phyloP scores from a whole-genome alignment of 1,284 basidiomycete species.

The Megacollybia platyphylla region DNA sequence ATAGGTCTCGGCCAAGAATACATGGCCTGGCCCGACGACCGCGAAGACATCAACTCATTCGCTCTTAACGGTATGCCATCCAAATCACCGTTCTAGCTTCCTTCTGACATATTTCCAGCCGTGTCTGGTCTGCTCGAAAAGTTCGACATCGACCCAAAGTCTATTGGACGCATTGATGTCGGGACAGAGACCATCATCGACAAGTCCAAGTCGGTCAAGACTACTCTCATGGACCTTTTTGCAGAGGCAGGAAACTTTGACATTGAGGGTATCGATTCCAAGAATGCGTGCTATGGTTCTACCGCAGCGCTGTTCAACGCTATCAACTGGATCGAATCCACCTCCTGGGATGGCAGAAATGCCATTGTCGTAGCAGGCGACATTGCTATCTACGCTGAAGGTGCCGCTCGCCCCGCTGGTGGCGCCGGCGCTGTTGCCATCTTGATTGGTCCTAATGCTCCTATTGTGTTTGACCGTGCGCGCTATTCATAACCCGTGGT shows the following conservation, averaged over 20 bases:
- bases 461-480: conserved; percentile 90
- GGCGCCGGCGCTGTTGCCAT: conserved; percentile 95
- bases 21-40: conserved; percentile 97
- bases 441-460: conserved; percentile 93
- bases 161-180: conserved; percentile 94
- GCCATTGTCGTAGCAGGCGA: conserved; percentile 97
- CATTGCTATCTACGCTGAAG: conserved; percentile 97
- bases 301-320: conserved; percentile 98
- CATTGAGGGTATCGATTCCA: conserved; percentile 97
- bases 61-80: conserved; percentile 75
- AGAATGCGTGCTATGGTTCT: conserved; percentile 98
- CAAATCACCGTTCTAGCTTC: background rate
- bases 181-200: conserved; percentile 99
- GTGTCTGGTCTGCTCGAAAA: conserved; percentile 85
- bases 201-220: conserved; percentile 99
- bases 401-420: conserved; percentile 88
- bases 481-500: conserved; percentile 11
- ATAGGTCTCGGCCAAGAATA: conserved; percentile 97
- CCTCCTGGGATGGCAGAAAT: conserved; percentile 97
- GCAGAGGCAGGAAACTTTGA: conserved; percentile 86
- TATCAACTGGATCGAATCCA: conserved; percentile 93
- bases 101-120: conserved; percentile 27
- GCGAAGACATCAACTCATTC: conserved; percentile 98
- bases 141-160: conserved; percentile 92
- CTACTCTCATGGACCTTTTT: conserved; percentile 97